These are phyloP conservation scores for Trichosporon faecale DNA, from an alignment of 1,284 basidiomycete species.

Conservation along the genomic window DNA sequence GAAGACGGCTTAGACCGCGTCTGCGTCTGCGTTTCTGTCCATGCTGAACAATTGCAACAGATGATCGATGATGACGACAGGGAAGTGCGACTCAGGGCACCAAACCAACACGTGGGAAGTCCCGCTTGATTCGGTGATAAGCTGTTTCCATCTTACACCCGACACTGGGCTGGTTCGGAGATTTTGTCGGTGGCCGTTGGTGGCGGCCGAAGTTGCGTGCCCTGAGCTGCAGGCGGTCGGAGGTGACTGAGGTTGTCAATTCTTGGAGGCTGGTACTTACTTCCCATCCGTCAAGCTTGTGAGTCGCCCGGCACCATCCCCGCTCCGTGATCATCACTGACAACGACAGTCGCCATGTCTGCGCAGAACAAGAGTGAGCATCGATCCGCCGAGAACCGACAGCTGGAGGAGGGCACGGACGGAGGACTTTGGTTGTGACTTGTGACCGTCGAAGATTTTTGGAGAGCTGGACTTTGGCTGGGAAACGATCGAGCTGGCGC, in stretches of 20 bases:
- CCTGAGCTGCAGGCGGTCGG: not conserved
- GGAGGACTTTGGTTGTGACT: not conserved
- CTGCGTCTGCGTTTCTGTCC: too few relatives aligned
- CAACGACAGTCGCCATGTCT: constrained; percentile 13
- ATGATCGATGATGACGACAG: too few relatives aligned
- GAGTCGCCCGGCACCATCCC: constrained; percentile 14
- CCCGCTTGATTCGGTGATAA: not conserved
- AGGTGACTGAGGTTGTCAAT: constrained; percentile 6
- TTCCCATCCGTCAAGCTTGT: constrained; percentile 31
- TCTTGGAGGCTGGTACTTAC: constrained; percentile 10
- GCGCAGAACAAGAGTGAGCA: constrained; percentile 17
- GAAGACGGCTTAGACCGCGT: too few relatives aligned
- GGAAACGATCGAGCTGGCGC: not conserved
- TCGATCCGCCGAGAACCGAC: not conserved
- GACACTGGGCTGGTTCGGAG: not conserved
- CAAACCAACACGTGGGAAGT: not conserved
- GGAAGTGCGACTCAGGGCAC: too few relatives aligned
- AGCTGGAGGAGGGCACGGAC: not conserved
- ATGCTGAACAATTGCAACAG: too few relatives aligned
- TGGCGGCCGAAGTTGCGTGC: not conserved
- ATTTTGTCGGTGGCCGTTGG: not conserved
- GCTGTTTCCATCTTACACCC: not conserved
- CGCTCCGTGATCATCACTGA: not conserved
- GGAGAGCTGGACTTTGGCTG: not conserved
- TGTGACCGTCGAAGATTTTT: not conserved